A percentile compares a stretch with the other conserved stretches of the same genome.
These are phyloP conservation scores for Phalaenopsis equestris DNA, from an alignment of 106 monocot genomes.

Conservation along the genomic window DNA sequence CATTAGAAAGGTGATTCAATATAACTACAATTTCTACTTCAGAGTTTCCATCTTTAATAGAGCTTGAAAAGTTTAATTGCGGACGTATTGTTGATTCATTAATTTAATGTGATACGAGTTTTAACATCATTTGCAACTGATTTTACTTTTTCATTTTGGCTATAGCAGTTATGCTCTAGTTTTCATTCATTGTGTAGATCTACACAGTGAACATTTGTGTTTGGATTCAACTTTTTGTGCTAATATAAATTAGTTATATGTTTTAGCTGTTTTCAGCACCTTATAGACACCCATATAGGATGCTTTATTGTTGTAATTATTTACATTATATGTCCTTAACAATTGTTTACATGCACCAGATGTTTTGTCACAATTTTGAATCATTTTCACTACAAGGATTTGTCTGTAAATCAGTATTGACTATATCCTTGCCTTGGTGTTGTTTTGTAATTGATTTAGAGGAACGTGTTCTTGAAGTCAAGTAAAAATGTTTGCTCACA, in stretches of 20 bases:
- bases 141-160: neutral
- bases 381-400: neutral
- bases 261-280: neutral
- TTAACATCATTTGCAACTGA: neutral
- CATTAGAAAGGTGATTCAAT: constrained; percentile 49
- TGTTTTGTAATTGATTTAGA: neutral
- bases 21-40: neutral
- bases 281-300: neutral
- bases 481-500: neutral
- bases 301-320: neutral
- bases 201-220: neutral
- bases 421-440: neutral
- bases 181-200: neutral
- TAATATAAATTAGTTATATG: neutral
- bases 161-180: neutral
- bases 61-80: neutral
- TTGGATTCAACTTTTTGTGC: neutral
- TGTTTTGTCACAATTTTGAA: neutral
- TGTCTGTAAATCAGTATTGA: neutral
- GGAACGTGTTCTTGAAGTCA: neutral
- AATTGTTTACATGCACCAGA: too few relatives aligned
- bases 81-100: neutral
- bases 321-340: neutral
- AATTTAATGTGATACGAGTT: neutral
- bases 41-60: neutral